Conservation (phyloP, 352 stramenopile species). For the Pseudoperonospora humuli region DNA sequence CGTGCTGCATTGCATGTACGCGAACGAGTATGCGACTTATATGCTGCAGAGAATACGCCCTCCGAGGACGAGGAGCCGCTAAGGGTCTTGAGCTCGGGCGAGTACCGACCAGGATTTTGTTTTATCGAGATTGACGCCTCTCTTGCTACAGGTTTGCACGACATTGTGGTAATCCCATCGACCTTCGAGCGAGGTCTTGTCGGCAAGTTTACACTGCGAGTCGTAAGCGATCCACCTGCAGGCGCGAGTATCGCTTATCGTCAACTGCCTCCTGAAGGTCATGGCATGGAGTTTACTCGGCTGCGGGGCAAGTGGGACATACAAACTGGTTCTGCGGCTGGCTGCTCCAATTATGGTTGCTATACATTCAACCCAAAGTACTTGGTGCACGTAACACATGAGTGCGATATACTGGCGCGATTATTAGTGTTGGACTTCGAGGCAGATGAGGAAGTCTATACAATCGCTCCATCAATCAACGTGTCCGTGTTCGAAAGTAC, state of each 20-base stretch:
- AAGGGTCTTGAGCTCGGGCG: constrained; percentile 51
- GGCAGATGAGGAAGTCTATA: background rate
- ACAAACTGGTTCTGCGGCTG: constrained; percentile 45
- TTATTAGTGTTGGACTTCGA: constrained; percentile 30
- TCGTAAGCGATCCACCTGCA: constrained; percentile 52
- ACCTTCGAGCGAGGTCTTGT: constrained; percentile 47
- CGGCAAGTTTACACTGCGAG: constrained; percentile 42
- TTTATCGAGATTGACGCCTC: constrained; percentile 42
- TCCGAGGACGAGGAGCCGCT: constrained; percentile 8
- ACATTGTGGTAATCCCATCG: constrained; percentile 69
- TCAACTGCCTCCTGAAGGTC: constrained; percentile 44
- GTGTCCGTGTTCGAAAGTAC: constrained; percentile 66
- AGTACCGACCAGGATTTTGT: constrained; percentile 78
- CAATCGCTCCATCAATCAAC: constrained; percentile 43
- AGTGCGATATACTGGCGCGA: constrained; percentile 49
- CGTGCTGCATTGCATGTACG: constrained; percentile 41
- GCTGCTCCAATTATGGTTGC: constrained; percentile 72
- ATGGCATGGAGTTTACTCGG: constrained; percentile 37
- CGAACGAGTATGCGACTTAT: constrained; percentile 42
- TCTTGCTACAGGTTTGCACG: constrained; percentile 18
- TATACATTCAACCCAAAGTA: constrained; percentile 82
- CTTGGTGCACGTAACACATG: constrained; percentile 45
- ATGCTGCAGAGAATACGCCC: constrained; percentile 10
- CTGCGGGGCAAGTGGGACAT: constrained; percentile 46
- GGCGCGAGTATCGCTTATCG: constrained; percentile 19